Evolutionary conservation across 2,329 filamentous ascomycete genomes (phyloP), one percentile per base, ranked within the genome.

Genomic region (Diaporthe ilicicola): DNA sequence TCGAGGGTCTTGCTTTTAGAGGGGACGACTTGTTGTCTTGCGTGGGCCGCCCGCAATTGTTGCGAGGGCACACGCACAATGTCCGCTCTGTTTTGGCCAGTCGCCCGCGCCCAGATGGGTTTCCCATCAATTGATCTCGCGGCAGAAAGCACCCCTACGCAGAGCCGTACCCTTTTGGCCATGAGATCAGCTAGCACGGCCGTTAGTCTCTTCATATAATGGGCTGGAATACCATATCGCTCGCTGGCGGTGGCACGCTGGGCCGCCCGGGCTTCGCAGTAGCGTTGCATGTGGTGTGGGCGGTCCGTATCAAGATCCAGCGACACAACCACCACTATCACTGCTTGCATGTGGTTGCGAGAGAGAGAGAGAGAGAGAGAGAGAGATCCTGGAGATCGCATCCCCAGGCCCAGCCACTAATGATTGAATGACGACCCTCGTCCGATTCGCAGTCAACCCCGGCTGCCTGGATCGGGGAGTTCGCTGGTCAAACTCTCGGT

Each of bases 221-320:
- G 65, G 53, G 34, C 24, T 61, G 32, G 24, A 46, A 50, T 48
- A 17, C 56, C 22, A 24, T 32, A 48, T 50, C 29, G 42, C 59
- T 44, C 48, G 54, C 27, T 50, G 59, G 62, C 53, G 48, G 54
- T 67, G 51, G 59, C 59, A 67, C 32, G 46, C 53, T 67, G 46
- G 39, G 54, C 27, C 32, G 59, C 59, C 44, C 24, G 59, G 42
- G 27, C 51, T 42, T 48, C 68, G 68, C 50, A 68, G 71, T 70
- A 66, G 71, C 69, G 56, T 56, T 71, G 69, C 69, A 73, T 69
- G 17, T 32, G 44, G 69, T 54, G 71, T 65, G 42, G 51, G 51
- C 54, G 34, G 53, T 17, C 48, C 54, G 27, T 67, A 56, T 64
- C 71, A 72, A 68, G 62, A 72, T 67, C 50, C 32, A 48, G 48